A percentile compares a stretch with the other conserved stretches of the same genome.
Conservation (phyloP, 202 grass and related monocot species). For the Eragrostis tef region DNA sequence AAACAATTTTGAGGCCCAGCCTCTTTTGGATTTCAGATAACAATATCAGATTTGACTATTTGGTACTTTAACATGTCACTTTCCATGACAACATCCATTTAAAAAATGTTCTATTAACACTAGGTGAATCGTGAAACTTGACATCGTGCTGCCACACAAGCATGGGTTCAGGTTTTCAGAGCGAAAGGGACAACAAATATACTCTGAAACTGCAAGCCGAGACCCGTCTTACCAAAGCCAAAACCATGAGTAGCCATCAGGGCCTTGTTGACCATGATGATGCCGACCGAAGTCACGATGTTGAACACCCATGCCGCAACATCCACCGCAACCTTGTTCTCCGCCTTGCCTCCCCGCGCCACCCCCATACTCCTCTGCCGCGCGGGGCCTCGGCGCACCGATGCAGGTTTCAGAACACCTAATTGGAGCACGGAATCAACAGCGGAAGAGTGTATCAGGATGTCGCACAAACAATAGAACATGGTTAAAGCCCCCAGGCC, state of each 20-base stretch:
- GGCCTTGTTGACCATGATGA: slow-evolving; percentile 89
- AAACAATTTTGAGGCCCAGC: background rate
- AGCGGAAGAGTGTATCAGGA: background rate
- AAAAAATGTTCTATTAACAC: background rate
- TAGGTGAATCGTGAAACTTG: background rate
- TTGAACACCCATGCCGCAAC: slow-evolving; percentile 83
- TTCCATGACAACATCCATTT: background rate
- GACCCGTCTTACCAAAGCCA: slow-evolving; percentile 65
- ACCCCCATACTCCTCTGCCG: slow-evolving; percentile 20
- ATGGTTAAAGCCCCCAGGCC: background rate
- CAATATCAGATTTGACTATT: too few species aligned
- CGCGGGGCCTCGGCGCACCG: background rate
- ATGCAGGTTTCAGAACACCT: slow-evolving; percentile 11
- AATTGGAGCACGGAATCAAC: background rate
- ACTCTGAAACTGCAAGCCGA: too few species aligned
- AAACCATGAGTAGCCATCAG: slow-evolving; percentile 78
- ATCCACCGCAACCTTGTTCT: slow-evolving; percentile 77
- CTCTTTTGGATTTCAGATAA: slow-evolving; percentile 1
- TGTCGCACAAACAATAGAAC: background rate
- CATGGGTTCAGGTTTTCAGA: background rate
- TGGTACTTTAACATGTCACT: background rate
- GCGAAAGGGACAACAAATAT: background rate
- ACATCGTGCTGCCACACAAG: background rate
- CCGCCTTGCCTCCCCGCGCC: slow-evolving; percentile 63
- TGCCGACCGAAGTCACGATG: slow-evolving; percentile 80